phyloP scores from a whole-genome alignment of 192 early-diverging fungal genomes.

The Backusella mclennaniae region DNA sequence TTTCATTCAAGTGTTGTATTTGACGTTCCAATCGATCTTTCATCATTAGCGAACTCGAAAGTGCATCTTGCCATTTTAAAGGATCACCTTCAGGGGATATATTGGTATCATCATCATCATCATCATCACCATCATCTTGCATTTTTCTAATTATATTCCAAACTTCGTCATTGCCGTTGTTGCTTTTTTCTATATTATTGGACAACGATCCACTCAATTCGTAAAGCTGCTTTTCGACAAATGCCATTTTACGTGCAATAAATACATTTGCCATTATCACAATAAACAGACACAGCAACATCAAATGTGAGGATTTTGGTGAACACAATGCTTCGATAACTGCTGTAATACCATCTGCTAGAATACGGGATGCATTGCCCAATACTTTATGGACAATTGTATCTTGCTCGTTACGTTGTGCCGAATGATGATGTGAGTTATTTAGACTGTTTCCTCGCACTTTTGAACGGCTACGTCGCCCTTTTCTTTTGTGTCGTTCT shows the following conservation, averaged over 20 bases:
- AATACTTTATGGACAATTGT: background rate
- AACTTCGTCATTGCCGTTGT: background rate
- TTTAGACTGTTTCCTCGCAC: background rate
- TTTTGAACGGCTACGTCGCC: background rate
- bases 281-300: background rate
- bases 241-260: conserved; percentile 8
- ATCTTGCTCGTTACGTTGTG: background rate
- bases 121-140: background rate
- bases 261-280: conserved; percentile 10
- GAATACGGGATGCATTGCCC: background rate
- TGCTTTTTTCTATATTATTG: background rate
- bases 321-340: background rate
- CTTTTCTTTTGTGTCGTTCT: background rate
- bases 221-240: conserved; percentile 8
- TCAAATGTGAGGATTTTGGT: background rate
- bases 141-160: conserved; percentile 7
- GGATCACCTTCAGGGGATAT: background rate
- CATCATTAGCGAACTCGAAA: background rate
- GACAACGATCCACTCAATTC: background rate
- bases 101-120: background rate
- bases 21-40: conserved; percentile 9
- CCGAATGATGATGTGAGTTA: background rate
- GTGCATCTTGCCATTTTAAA: background rate
- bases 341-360: background rate
- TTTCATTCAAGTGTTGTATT: background rate